Base-by-base conservation (phyloP, 2,329 filamentous ascomycete genomes). In the Paecilomyces variotii region DNA sequence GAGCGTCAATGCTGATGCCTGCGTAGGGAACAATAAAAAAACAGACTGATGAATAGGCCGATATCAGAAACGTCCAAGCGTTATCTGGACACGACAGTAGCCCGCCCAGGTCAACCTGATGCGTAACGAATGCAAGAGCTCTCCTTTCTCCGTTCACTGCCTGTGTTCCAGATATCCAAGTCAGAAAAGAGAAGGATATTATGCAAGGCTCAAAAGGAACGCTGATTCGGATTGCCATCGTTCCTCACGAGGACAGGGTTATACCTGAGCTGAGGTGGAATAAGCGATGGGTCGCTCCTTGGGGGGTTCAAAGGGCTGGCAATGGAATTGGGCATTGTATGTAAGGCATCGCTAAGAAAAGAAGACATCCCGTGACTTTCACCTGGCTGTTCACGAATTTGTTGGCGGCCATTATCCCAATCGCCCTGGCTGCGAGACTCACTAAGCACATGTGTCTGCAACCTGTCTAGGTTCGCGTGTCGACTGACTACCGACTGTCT, bases 401-500 rank as follows among this genome's bases (percentile, higher is more conserved):
- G 63, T 49, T 67, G 67, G 55, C 66, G 65, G 45, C 57, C 62
- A 14, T 72, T 68, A 12, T 67, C 39, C 72, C 72, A 75, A 30
- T 63, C 63, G 54, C 53, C 56, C 35, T 72, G 67, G 19, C 64
- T 61, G 55, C 65, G 65, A 24, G 68, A 53, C 28, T 69, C 70
- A 51, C 59, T 54, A 28, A 70, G 68, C 54, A 68, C 71, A 25
- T 72, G 70, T 1, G 65, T 27, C 50, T 72, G 71, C 2, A 68
- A 54, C 30, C 68, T 66, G 12, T 72, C 68, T 11, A 68, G 50
- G 2, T 62, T 50, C 6, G 61, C 56, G 34, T 70, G 66, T 5
- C 65, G 61, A 45, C 67, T 64, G n/a, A 73, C 68, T 10, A 66
- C 63, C 0, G 74, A 75, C 27, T 75, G 71, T 32, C 73, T 69